Conservation (phyloP, 2,329 filamentous ascomycete species). For the Graphiopsis chlorocephala region DNA sequence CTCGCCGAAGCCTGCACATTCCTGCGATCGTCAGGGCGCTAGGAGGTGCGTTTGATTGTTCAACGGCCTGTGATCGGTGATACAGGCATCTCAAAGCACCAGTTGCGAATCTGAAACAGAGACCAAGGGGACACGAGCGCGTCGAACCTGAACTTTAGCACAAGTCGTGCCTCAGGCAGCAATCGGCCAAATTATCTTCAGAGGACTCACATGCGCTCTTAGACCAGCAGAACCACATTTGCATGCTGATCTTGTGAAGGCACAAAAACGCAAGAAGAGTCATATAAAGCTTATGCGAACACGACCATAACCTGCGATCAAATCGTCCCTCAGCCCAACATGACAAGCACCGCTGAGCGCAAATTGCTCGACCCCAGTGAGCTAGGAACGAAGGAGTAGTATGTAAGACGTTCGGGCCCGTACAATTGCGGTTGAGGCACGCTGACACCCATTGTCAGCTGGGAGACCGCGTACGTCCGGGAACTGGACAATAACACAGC, state of each 20-base stretch:
- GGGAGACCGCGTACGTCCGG: conserved; percentile 65
- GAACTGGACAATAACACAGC: conserved; percentile 69
- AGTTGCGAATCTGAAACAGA: neutral
- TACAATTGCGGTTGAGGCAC: neutral
- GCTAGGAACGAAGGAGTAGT: conserved; percentile 92
- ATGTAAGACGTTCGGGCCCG: conserved; percentile 37
- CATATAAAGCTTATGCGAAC: neutral
- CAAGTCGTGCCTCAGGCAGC: neutral
- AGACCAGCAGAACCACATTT: neutral
- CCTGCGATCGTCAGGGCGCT: neutral
- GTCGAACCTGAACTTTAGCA: neutral
- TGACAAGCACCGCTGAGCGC: conserved; percentile 6
- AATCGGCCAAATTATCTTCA: neutral
- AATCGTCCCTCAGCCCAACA: neutral
- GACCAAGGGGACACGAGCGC: neutral
- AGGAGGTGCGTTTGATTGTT: neutral
- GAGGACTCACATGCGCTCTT: neutral
- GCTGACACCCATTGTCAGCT: conserved; percentile 29
- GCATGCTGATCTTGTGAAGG: neutral
- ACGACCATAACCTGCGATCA: neutral
- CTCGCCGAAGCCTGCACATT: neutral
- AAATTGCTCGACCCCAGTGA: conserved; percentile 65
- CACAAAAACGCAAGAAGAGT: neutral
- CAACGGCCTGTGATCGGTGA: neutral
- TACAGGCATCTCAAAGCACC: neutral